Percentiles rank a stretch among this genome's conserved stretches.
These are phyloP conservation scores for Thoreauomyces humboldtii DNA, from an alignment of 192 early-diverging fungal species.

Conservation along the genomic window DNA sequence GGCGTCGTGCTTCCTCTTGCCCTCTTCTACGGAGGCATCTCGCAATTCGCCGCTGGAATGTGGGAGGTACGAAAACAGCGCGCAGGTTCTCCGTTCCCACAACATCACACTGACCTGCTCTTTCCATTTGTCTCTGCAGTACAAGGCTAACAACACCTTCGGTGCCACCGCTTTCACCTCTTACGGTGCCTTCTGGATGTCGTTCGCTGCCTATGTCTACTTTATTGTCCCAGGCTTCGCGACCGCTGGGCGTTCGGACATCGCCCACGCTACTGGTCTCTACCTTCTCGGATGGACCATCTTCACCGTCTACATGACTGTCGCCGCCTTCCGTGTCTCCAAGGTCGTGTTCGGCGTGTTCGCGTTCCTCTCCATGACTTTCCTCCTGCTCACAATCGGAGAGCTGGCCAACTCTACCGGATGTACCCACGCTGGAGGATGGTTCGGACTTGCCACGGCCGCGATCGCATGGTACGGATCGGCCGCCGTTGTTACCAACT, in stretches of 20 bases:
- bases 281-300: slow-evolving; percentile 64
- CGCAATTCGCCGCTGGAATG: slow-evolving; percentile 78
- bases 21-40: slow-evolving; percentile 73
- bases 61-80: slow-evolving; percentile 80
- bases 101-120: no score
- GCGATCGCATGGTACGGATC: slow-evolving; percentile 75
- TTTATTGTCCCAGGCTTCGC: slow-evolving; percentile 30
- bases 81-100: no score
- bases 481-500: no score
- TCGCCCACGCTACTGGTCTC: slow-evolving; percentile 52
- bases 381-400: slow-evolving; percentile 65
- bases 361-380: slow-evolving; percentile 48
- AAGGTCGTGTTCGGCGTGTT: slow-evolving; percentile 56
- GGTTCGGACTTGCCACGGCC: slow-evolving; percentile 70
- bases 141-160: slow-evolving; percentile 84
- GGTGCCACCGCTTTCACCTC: slow-evolving; percentile 77
- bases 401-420: slow-evolving; percentile 45
- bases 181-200: slow-evolving; percentile 39
- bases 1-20: no score
- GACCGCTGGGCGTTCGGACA: background rate
- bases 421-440: slow-evolving; percentile 64
- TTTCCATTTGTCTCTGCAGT: no score
- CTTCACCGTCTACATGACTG: slow-evolving; percentile 67
- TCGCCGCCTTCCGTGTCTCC: slow-evolving; percentile 57
- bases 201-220: slow-evolving; percentile 60